Base-by-base conservation (phyloP, 192 early-diverging fungal species). In the Jimgerdemannia flammicorona region DNA sequence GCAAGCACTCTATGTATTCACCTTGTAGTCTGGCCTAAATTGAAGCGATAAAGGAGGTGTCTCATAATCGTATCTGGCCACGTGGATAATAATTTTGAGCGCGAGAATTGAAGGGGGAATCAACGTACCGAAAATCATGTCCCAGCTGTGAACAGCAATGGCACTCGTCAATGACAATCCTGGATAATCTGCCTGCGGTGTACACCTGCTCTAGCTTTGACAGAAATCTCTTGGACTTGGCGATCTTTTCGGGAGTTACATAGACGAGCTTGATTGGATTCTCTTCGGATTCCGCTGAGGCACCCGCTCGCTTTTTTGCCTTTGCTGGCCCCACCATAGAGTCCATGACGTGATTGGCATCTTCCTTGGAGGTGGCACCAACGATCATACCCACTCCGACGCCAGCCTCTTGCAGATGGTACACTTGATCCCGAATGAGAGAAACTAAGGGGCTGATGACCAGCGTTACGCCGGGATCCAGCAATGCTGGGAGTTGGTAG, bases 61-160 rank as follows among this genome's bases (percentile, higher is more conserved):
- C 6, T 14, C 49, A 59, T 59, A 14, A 59, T 59, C 49, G 14
- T 59, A 14, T 59, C 6, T 2, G 14, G 14, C 6, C 14, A 59
- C 14, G 49, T 59, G 49, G 49, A 59, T 10, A 59, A 59, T 59
- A 29, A 29, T 59, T 6, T 14, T 59, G 14, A 59, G 14, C 49
- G 14, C 6, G 14, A 59, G 6, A 59, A 59, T 6, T 10, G 14
- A 59, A 59, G 14, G 8, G 17, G 29, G 3, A 40, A 54, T 44
- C 65, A 8, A 40, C 20, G 43, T 78, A 69, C 80, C 98, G 91
- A 84, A 99, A 99, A 79, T 99, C 97, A 74, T 98, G 98, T 14
- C 98, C 98, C 97, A 95, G 97, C 70, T 98, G 95, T 67, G 92
- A 94, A 18, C 97, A 84, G 78, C 98, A 99, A 77, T 99, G 98